These are phyloP conservation scores for Panicum miliaceum DNA, from an alignment of 176 grass and related monocot genomes.

Conservation along the genomic window DNA sequence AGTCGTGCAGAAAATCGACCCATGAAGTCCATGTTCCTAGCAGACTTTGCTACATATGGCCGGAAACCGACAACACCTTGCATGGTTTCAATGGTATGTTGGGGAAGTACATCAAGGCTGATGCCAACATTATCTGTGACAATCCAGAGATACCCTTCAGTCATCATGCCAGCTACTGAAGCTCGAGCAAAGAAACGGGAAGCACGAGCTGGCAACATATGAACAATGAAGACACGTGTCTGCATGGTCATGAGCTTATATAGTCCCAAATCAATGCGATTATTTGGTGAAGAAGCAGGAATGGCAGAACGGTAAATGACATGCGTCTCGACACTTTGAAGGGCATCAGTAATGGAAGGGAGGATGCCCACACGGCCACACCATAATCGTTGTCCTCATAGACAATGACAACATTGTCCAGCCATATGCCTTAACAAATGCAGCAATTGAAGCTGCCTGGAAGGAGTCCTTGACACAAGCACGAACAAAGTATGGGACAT, in stretches of 20 bases:
- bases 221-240: conserved; percentile 61
- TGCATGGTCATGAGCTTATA: conserved; percentile 56
- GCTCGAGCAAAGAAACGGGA: conserved; percentile 45
- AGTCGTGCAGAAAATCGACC: conserved; percentile 23
- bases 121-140: conserved; percentile 46
- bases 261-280: conserved; percentile 45
- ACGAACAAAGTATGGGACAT: conserved; percentile 58
- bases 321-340: conserved; percentile 32
- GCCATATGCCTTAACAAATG: conserved; percentile 31
- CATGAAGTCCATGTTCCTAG: conserved; percentile 31
- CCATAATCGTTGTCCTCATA: conserved; percentile 61
- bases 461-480: conserved; percentile 53
- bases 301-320: conserved; percentile 42
- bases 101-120: conserved; percentile 31
- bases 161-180: conserved; percentile 40
- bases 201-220: conserved; percentile 44
- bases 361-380: conserved; percentile 54
- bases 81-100: conserved; percentile 35
- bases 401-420: conserved; percentile 43
- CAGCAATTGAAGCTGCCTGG: conserved; percentile 45
- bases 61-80: conserved; percentile 54
- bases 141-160: conserved; percentile 55
- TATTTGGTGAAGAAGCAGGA: conserved; percentile 27
- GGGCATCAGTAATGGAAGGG: conserved; percentile 49
- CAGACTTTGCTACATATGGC: conserved; percentile 43